Evolutionary conservation across 83 land plant genomes (phyloP), one percentile per base, ranked within the genome.

Genomic region (Isoetes engelmannii): DNA sequence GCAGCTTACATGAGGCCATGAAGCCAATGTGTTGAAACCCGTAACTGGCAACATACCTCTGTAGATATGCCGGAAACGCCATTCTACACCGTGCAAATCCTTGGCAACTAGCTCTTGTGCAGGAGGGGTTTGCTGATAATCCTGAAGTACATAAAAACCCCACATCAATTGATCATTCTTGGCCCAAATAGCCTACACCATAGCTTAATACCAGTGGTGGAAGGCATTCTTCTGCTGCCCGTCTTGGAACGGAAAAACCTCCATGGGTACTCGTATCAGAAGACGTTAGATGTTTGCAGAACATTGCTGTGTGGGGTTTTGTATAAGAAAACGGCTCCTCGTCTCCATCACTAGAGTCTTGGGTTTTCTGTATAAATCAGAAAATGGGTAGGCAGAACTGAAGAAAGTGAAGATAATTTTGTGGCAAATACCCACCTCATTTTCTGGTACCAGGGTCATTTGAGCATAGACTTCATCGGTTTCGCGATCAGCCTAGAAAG

Each of bases 381-480:
- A 12, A 7, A 59, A 59, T 59, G 28, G 18, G 19, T 12, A 59
- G 28, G 18, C 13, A 42, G 10, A 12, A 59, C 62, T 28, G 37
- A 59, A 0, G 62, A 0, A 12, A 12, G 8, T 12, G 20, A 12
- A 59, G 10, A 12, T 59, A 42, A 18, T 18, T 59, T 7, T 12
- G 28, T 59, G 1, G 28, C 62, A 59, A 59, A 12, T 37, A 12
- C 12, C 37, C 37, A 93, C 96, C 96, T 92, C 80, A 37, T 7
- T 28, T 19, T 85, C 81, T 7, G 89, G 86, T 20, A 79, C 58
- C 15, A 92, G 75, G 8, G 84, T 75, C 73, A 93, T 80, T 53
- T 84, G 87, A 4, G 96, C 96, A 73, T 79, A 90, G 67, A 93
- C 96, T 72, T 93, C 96, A 75, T 93, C 98, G 1, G 80, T 85